These are phyloP conservation scores for Hysterangium stoloniferum DNA, from an alignment of 768 basidiomycete genomes.

Conservation along the genomic window DNA sequence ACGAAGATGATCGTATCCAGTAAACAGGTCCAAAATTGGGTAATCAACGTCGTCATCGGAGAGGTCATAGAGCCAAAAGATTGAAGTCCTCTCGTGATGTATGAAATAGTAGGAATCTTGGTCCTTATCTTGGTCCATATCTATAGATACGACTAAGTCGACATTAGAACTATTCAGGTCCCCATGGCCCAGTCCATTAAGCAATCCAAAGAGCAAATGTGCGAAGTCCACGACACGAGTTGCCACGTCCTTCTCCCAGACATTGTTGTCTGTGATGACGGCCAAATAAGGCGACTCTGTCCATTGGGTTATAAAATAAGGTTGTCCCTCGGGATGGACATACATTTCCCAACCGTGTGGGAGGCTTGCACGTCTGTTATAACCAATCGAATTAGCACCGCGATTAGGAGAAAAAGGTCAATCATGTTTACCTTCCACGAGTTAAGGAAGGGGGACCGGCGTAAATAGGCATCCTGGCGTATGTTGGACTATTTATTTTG, in stretches of 20 bases:
- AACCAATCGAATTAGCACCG: too few species aligned
- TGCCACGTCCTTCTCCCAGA: constrained; percentile 32
- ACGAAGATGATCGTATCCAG: constrained; percentile 2
- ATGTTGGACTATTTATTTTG: too few species aligned
- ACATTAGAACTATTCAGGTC: constrained; percentile 22
- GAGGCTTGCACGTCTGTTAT: too few species aligned
- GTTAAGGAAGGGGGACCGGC: too few species aligned
- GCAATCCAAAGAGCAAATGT: constrained; percentile 23
- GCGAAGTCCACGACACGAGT: constrained; percentile 33
- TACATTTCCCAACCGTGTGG: constrained; percentile 40
- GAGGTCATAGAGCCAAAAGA: constrained; percentile 49
- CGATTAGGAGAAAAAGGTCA: too few species aligned
- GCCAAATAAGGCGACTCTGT: constrained; percentile 20
- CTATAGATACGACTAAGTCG: constrained; percentile 26
- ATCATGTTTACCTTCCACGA: too few species aligned
- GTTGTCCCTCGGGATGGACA: constrained; percentile 54
- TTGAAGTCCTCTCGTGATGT: constrained; percentile 36
- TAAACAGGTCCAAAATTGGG: neutral
- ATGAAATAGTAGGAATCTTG: constrained; percentile 53
- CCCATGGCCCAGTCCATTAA: neutral
- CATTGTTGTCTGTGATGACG: constrained; percentile 50
- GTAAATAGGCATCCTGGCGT: too few species aligned
- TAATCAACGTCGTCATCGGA: constrained; percentile 21
- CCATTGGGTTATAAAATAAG: constrained; percentile 40
- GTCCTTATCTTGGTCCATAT: constrained; percentile 40